Evolutionary conservation across 305 asterid genomes (phyloP), one percentile per base, ranked within the genome.

Genomic region (Rubia balearica): DNA sequence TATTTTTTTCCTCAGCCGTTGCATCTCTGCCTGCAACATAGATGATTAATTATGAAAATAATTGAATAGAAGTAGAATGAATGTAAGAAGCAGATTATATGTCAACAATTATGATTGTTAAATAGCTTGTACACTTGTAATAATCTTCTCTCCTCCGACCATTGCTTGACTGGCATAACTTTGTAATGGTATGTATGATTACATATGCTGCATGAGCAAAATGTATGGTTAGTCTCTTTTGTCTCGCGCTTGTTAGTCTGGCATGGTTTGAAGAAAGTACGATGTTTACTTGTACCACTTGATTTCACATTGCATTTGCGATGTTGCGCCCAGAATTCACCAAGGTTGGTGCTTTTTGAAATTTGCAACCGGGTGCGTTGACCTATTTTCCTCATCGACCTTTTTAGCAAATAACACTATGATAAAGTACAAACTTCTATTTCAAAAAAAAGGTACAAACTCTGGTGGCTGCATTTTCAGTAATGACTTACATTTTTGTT

Each of bases 141-240:
- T 45, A 89, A 57, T 82, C 86, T 86, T 82, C 98, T 88, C 77
- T 94, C 99, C 75, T 91, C 96, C 41, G 88, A 81, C 99, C 99
- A 94, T 78, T 94, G 96, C 80, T 83, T 94, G 61, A 91, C 91
- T 19, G 99, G 99, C 96, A 94, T 94, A 67, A 94, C 95, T 82
- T 81, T 91, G 82, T 86, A 1, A 24, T 24, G 27, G 27, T 24
- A 1, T 24, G 27, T 24, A 24, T 24, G 27, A 24, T 24, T 24
- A 24, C 9, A 87, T 87, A 57, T 77, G 16, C 92, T 85, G 88
- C 85, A 80, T n/a, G 3, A 71, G 21, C 33, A 60, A 19, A 55
- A 8, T 22, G 24, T 7, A 33, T 22, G 56, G 56, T 61, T 71
- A 61, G 22, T 33, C 33, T 61, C 51, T 71, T 68, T 0, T 40